Evolutionary conservation across 179 eudicot species (phyloP).

Genomic region (Amaranthus tricolor): DNA sequence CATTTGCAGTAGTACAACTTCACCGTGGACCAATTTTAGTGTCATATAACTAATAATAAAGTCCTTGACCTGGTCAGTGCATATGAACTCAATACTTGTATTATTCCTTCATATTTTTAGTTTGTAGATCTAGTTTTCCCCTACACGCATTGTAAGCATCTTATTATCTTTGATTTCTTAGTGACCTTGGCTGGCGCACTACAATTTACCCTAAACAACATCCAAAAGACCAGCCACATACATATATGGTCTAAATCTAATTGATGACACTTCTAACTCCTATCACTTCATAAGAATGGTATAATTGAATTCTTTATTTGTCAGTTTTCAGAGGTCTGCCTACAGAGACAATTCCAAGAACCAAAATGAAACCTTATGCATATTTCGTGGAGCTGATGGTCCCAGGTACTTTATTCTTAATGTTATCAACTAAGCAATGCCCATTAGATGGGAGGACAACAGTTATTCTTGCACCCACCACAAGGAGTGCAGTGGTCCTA

Average conservation of each 20-base stretch:
- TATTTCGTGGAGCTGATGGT: neutral
- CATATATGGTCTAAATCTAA: neutral
- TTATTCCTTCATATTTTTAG: neutral
- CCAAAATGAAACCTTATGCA: neutral
- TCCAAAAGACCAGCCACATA: neutral
- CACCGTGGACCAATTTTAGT: no score
- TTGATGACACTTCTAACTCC: no score
- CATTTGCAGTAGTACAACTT: neutral
- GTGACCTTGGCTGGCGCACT: neutral
- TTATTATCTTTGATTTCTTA: neutral
- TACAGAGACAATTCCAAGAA: neutral
- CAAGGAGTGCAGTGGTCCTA: neutral
- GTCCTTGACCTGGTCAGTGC: neutral
- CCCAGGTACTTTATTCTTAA: neutral
- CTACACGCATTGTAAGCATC: no score
- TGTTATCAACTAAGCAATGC: neutral
- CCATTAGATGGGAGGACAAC: constrained; percentile 3
- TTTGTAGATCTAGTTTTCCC: no score
- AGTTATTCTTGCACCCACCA: neutral
- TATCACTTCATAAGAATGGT: no score
- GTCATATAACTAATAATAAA: neutral
- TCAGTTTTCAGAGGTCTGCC: neutral
- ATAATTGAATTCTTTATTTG: no score
- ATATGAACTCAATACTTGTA: neutral
- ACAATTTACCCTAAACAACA: neutral